Conservation (phyloP, 345 rosid species). For the Brassica carinata region DNA sequence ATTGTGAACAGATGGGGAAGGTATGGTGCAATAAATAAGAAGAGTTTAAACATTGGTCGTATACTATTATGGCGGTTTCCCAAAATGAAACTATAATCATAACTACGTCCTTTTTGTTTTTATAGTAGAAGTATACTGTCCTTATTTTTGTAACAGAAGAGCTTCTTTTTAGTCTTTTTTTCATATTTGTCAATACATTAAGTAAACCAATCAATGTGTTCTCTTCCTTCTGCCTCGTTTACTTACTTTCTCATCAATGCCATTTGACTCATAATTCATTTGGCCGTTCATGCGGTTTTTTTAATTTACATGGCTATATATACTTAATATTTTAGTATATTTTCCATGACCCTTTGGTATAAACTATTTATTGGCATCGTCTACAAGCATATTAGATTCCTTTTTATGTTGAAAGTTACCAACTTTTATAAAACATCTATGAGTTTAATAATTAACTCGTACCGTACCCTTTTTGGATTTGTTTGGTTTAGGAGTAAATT, state of each 20-base stretch:
- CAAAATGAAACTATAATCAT: conserved; percentile 37
- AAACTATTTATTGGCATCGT: conserved; percentile 1
- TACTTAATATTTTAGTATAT: no score
- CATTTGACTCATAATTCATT: conserved; percentile 38
- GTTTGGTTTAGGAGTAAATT: conserved; percentile 70
- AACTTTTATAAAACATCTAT: neutral
- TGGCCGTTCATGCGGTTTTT: conserved; percentile 34
- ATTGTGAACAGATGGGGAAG: conserved; percentile 31
- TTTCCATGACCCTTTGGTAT: neutral
- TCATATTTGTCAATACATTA: neutral
- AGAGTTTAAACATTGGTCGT: conserved; percentile 29
- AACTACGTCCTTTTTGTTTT: conserved; percentile 4
- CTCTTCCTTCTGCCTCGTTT: conserved; percentile 32
- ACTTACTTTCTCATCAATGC: conserved; percentile 35
- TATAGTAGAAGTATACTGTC: neutral
- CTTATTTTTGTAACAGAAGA: neutral
- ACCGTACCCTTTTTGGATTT: neutral
- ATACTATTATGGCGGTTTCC: conserved; percentile 35
- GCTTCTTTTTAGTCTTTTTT: neutral
- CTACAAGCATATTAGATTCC: conserved; percentile 16
- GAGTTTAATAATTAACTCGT: conserved; percentile 7
- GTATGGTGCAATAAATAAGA: conserved; percentile 34
- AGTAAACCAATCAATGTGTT: conserved; percentile 25
- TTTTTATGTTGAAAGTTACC: neutral
- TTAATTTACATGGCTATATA: neutral